These are phyloP conservation scores for Kodamaea alishanica DNA, from an alignment of 1,139 yeast species.

Conservation along the genomic window DNA sequence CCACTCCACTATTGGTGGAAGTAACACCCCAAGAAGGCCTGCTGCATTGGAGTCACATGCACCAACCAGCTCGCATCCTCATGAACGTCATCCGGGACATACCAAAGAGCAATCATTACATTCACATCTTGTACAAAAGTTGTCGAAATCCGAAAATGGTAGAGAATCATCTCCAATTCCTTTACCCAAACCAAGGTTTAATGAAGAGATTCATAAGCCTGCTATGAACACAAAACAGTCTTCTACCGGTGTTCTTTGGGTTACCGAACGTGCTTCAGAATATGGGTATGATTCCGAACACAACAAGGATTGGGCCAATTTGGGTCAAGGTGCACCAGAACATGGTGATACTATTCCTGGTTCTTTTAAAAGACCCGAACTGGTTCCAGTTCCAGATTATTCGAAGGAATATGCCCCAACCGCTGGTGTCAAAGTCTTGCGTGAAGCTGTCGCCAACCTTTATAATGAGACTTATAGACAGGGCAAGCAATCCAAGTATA, in stretches of 20 bases:
- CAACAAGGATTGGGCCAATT: conserved; percentile 57
- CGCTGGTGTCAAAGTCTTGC: conserved; percentile 54
- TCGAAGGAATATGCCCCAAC: conserved; percentile 65
- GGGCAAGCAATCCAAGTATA: conserved; percentile 50
- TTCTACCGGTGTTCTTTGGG: conserved; percentile 69
- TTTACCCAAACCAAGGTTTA: conserved; percentile 45
- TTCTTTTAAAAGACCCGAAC: conserved; percentile 54
- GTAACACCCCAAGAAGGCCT: too few species aligned
- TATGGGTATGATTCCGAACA: conserved; percentile 51
- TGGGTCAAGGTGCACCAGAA: conserved; percentile 73
- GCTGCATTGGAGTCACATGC: too few species aligned
- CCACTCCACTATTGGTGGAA: conserved; percentile 3
- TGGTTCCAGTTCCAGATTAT: conserved; percentile 49
- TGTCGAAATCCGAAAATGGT: conserved; percentile 34
- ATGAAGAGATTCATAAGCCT: conserved; percentile 50
- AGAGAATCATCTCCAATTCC: conserved; percentile 50
- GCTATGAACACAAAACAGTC: conserved; percentile 62
- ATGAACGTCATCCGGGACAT: too few species aligned
- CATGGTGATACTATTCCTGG: conserved; percentile 63
- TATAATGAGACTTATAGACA: conserved; percentile 58
- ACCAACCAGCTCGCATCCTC: too few species aligned
- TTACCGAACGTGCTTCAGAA: conserved; percentile 61
- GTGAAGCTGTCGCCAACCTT: conserved; percentile 60
- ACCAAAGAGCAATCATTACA: conserved; percentile 3
- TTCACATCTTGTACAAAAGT: conserved; percentile 26